Evolutionary conservation across 2,329 filamentous ascomycete species (phyloP), one percentile per base, ranked within the genome.

Genomic region (Beauveria sp.): DNA sequence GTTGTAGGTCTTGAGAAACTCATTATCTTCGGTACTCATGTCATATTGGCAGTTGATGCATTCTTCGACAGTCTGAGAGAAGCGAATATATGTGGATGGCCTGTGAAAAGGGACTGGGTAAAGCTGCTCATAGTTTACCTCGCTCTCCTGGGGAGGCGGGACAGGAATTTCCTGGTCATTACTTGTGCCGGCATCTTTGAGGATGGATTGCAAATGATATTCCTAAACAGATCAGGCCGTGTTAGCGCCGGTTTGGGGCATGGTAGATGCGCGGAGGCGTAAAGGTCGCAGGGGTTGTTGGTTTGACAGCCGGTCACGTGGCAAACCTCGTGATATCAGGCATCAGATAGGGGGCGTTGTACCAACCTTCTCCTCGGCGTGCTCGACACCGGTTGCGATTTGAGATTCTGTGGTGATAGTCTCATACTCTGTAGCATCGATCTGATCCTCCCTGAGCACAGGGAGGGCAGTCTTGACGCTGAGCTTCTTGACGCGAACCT

Each of bases 41-140:
- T 96, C 92, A 86, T 99, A 99, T 69, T 88, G 85, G 72, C 88
- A 90, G 69, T 90, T 90, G 70, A 91, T 88, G 69, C 89, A 96
- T 76, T 99, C 95, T 77, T 99, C 95, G 64, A 99, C 93, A 3
- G 95, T 99, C 67, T 96, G 93, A 66, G 95, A 98, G 78, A 96
- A 98, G 66, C 93, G 91, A 73, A 99, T 96, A 76, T 98, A 98
- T 64, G 93, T 95, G 64, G 88, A 86, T 58, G 95, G 92, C 74
- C 96, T 89, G 70, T 87, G 84, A 76, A 93, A 97, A 62, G 81
- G 81, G 66, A 84, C 86, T 55, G 88, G 85, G 73, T 98, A 98
- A 68, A 97, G 84, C 70, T 88, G 85, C 75, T 96, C 91, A 87
- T 97, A 99, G 75, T 91, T 85, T 75, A 93, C 77, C 66, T 81